A percentile compares a stretch with the other conserved stretches of the same genome.
These are phyloP conservation scores for Diaporthe vaccinii DNA, from an alignment of 2,329 filamentous ascomycete genomes.

Conservation along the genomic window DNA sequence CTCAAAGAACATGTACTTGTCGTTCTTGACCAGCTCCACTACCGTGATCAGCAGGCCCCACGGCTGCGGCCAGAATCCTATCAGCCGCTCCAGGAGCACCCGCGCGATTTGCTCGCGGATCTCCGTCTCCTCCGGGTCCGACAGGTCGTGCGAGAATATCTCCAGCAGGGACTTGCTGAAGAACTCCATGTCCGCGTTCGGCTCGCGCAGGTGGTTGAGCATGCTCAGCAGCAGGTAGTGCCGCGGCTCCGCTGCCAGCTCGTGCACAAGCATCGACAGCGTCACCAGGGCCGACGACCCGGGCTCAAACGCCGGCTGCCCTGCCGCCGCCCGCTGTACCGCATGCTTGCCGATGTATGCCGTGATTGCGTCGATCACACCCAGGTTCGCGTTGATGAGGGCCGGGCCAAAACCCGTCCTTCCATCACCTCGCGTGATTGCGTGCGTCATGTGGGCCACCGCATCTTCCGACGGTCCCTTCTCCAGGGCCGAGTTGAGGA, in stretches of 20 bases:
- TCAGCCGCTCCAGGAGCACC: slow-evolving; percentile 87
- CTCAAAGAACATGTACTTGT: slow-evolving; percentile 91
- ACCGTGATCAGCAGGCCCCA: slow-evolving; percentile 94
- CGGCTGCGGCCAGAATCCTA: slow-evolving; percentile 92
- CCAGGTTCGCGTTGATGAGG: slow-evolving; percentile 76
- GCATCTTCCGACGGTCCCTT: slow-evolving; percentile 78
- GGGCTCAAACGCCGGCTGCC: slow-evolving; percentile 73
- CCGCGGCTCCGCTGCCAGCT: slow-evolving; percentile 80
- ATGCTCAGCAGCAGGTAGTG: slow-evolving; percentile 89
- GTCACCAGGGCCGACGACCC: slow-evolving; percentile 78
- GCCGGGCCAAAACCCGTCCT: slow-evolving; percentile 76
- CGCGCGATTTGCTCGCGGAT: slow-evolving; percentile 93
- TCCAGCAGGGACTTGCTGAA: slow-evolving; percentile 89
- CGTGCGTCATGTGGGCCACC: slow-evolving; percentile 81
- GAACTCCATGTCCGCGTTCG: slow-evolving; percentile 91
- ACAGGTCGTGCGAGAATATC: slow-evolving; percentile 83
- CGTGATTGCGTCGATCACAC: slow-evolving; percentile 85
- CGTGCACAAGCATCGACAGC: slow-evolving; percentile 81
- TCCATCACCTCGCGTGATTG: slow-evolving; percentile 72
- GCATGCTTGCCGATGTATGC: slow-evolving; percentile 84
- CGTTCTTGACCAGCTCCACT: slow-evolving; percentile 91
- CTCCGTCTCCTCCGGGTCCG: slow-evolving; percentile 81
- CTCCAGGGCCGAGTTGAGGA: slow-evolving; percentile 71
- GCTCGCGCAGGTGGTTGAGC: slow-evolving; percentile 91
- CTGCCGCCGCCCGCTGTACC: slow-evolving; percentile 71